Base-by-base conservation (phyloP, 2,329 filamentous ascomycete species). In the Ophiostoma ips region DNA sequence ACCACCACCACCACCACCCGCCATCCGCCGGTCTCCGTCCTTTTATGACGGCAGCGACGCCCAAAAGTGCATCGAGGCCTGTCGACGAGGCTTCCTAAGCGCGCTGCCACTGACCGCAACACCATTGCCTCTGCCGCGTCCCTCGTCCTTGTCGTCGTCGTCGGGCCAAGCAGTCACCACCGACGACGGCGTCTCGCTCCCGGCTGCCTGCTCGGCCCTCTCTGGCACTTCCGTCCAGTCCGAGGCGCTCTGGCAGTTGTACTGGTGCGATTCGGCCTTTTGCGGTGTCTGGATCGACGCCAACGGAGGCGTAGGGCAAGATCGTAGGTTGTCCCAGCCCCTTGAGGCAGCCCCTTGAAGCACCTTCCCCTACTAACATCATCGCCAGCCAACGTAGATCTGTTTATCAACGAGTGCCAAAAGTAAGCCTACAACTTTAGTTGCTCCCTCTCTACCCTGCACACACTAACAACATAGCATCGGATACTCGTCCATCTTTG, bases 301-400 rank as follows among this genome's bases (percentile, higher is more conserved):
- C 38, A 5, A 28, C 11, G 57, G 53, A 37, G 58, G 57, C 7
- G 51, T 57, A 13, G 58, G 58, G 6, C 65, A 70, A 59, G 71
- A 74, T 58, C 73, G 74, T 71, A 58, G 65, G 69, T 48, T 30
- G 8, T 28, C 5, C n/a, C n/a, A n/a, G n/a, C n/a, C n/a, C n/a
- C n/a, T n/a, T n/a, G n/a, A n/a, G n/a, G n/a, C n/a, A n/a, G n/a
- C n/a, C n/a, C n/a, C n/a, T n/a, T n/a, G n/a, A n/a, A 28, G 9
- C 10, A 28, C n/a, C n/a, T n/a, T n/a, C n/a, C n/a, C n/a, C n/a
- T n/a, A 13, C 45, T 49, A 8, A 52, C 45, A 1, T 5, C 5
- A 30, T 13, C n/a, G n/a, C n/a, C n/a, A 77, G 74, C 73, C 45
- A 73, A 67, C 56, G 68, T 76, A 48, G 70, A 74, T 55, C 63